Evolutionary conservation across 768 basidiomycete species (phyloP).

Genomic region (Chiua virens): DNA sequence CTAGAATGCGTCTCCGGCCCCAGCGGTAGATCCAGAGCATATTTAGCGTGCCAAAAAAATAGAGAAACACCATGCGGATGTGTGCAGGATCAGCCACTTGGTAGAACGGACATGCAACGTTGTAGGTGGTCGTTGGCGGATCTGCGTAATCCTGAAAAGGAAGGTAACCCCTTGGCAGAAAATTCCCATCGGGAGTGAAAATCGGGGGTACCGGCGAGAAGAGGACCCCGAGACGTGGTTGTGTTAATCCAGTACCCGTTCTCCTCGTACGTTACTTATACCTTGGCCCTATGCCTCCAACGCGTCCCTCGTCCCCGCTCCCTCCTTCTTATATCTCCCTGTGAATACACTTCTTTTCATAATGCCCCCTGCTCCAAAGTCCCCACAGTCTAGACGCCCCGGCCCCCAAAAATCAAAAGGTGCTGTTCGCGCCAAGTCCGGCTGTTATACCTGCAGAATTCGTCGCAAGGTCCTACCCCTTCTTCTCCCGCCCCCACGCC

Average conservation of each 20-base stretch:
- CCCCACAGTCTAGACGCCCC: slow-evolving; percentile 39
- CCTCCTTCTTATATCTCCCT: slow-evolving; percentile 3
- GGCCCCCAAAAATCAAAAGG: slow-evolving; percentile 75
- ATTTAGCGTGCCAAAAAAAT: too few relatives aligned
- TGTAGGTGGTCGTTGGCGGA: slow-evolving; percentile 4
- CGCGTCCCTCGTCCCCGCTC: slow-evolving; percentile 17
- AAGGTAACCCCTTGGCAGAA: slow-evolving; percentile 11
- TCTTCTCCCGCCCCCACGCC: not conserved
- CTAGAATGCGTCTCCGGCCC: slow-evolving; percentile 4
- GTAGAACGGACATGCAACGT: too few relatives aligned
- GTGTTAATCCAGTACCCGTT: slow-evolving; percentile 3
- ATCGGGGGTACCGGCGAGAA: slow-evolving; percentile 18
- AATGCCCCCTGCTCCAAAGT: slow-evolving; percentile 43
- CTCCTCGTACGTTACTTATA: slow-evolving; percentile 33
- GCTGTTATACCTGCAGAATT: slow-evolving; percentile 87
- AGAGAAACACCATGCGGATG: too few relatives aligned
- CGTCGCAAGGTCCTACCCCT: slow-evolving; percentile 66
- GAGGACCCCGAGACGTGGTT: slow-evolving; percentile 20
- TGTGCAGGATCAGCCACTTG: too few relatives aligned
- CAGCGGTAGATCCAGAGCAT: not conserved
- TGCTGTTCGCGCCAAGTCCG: slow-evolving; percentile 81
- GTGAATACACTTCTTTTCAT: not conserved
- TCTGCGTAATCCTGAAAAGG: slow-evolving; percentile 21
- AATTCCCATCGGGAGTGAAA: slow-evolving; percentile 20
- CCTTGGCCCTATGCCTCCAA: slow-evolving; percentile 24